phyloP scores from a whole-genome alignment of 441 rosid species.

The Gossypium davidsonii region DNA sequence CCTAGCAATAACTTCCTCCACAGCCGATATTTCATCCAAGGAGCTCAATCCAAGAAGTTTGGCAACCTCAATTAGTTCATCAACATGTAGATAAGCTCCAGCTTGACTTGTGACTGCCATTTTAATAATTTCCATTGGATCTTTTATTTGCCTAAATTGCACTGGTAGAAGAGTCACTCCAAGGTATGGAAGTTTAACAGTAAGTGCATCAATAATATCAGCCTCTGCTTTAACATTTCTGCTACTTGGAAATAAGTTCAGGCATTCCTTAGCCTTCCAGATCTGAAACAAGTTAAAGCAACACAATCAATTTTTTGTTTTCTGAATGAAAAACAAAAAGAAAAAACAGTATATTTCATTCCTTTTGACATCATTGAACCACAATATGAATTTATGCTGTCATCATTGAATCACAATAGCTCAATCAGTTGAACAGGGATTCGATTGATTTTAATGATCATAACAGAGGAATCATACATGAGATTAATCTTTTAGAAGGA shows the following conservation, averaged over 20 bases:
- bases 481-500: neutral
- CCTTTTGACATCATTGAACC: slow-evolving; percentile 3
- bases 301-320: slow-evolving; percentile 7
- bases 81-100: slow-evolving; percentile 89
- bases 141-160: slow-evolving; percentile 93
- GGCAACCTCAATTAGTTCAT: slow-evolving; percentile 88
- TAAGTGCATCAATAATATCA: slow-evolving; percentile 77
- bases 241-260: slow-evolving; percentile 76
- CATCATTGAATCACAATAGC: neutral
- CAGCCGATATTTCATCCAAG: slow-evolving; percentile 64
- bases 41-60: slow-evolving; percentile 89
- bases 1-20: slow-evolving; percentile 97
- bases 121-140: slow-evolving; percentile 94
- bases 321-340: neutral
- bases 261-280: slow-evolving; percentile 97
- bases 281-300: slow-evolving; percentile 49
- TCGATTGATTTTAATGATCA: neutral
- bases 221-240: slow-evolving; percentile 78
- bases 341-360: neutral
- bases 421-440: neutral
- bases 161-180: slow-evolving; percentile 88
- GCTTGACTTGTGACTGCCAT: slow-evolving; percentile 89
- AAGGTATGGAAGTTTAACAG: slow-evolving; percentile 85
- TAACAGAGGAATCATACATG: neutral
- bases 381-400: neutral